Evolutionary conservation across 441 rosid species (phyloP).

Genomic region (Eruca vesicaria): DNA sequence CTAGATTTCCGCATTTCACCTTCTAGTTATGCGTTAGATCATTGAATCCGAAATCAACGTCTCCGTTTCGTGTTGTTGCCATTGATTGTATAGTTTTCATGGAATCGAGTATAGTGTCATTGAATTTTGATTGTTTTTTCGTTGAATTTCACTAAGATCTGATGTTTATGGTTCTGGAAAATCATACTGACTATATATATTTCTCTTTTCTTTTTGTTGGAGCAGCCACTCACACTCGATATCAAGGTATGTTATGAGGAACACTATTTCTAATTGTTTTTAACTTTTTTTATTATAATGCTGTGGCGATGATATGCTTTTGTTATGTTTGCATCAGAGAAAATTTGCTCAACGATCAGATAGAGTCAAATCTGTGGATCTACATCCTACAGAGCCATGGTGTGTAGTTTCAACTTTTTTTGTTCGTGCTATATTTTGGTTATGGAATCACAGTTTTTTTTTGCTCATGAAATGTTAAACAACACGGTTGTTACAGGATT

Average conservation of each 20-base stretch:
- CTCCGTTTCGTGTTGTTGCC: no score
- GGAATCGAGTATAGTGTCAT: constrained; percentile 22
- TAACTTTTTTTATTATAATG: background rate
- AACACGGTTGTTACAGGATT: constrained; percentile 55
- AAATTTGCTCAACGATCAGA: constrained; percentile 73
- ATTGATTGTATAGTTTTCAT: no score
- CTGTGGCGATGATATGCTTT: constrained; percentile 12
- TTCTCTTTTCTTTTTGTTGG: constrained; percentile 19
- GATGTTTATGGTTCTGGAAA: background rate
- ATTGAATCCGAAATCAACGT: no score
- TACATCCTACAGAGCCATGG: constrained; percentile 94
- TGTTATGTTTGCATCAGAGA: constrained; percentile 47
- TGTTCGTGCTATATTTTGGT: no score
- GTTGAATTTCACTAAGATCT: no score
- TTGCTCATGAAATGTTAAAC: no score
- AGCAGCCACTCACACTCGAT: constrained; percentile 73
- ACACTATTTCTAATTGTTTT: background rate
- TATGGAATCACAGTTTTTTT: no score
- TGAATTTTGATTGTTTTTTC: no score
- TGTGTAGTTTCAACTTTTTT: no score
- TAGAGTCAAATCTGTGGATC: constrained; percentile 82
- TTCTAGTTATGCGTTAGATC: background rate
- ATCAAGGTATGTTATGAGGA: constrained; percentile 51
- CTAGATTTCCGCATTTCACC: background rate
- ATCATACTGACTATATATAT: no score